phyloP scores from a whole-genome alignment of 495 filamentous ascomycete genomes.

The Annulohypoxylon moriforme region DNA sequence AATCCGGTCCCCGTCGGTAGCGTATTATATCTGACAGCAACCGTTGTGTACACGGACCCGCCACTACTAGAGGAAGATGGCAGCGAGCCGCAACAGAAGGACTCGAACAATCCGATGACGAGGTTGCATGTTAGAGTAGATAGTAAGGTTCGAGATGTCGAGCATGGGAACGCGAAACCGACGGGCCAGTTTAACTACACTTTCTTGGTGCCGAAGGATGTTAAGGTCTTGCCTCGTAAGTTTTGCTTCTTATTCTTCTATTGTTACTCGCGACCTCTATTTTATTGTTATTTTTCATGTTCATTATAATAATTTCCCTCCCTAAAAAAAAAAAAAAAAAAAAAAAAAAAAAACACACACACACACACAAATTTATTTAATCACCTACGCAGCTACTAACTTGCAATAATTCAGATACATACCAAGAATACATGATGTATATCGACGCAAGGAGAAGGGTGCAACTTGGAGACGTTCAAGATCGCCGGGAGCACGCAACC shows the following conservation, averaged over 20 bases:
- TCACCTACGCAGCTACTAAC: too few relatives aligned
- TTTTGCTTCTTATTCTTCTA: not conserved
- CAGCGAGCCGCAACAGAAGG: slow-evolving; percentile 45
- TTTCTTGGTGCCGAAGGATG: slow-evolving; percentile 76
- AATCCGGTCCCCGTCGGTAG: slow-evolving; percentile 87
- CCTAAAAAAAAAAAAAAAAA: too few relatives aligned
- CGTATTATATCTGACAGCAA: slow-evolving; percentile 82
- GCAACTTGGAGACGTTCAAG: slow-evolving; percentile 46
- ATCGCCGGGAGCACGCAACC: slow-evolving; percentile 34
- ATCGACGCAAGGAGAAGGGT: slow-evolving; percentile 75
- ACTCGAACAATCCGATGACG: slow-evolving; percentile 59
- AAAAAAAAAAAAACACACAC: too few relatives aligned
- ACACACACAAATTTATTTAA: too few relatives aligned
- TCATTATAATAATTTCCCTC: not conserved
- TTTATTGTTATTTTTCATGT: not conserved
- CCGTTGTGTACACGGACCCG: slow-evolving; percentile 81
- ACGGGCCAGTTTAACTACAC: slow-evolving; percentile 91
- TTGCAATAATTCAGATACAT: slow-evolving; percentile 57
- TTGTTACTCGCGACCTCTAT: not conserved
- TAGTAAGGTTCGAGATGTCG: slow-evolving; percentile 79
- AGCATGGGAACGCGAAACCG: slow-evolving; percentile 78
- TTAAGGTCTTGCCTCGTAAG: slow-evolving; percentile 75
- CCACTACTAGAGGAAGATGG: slow-evolving; percentile 58
- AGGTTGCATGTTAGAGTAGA: slow-evolving; percentile 82
- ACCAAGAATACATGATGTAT: slow-evolving; percentile 84